Evolutionary conservation across 306 rosid genomes (phyloP).

Genomic region (Sindora glabra): DNA sequence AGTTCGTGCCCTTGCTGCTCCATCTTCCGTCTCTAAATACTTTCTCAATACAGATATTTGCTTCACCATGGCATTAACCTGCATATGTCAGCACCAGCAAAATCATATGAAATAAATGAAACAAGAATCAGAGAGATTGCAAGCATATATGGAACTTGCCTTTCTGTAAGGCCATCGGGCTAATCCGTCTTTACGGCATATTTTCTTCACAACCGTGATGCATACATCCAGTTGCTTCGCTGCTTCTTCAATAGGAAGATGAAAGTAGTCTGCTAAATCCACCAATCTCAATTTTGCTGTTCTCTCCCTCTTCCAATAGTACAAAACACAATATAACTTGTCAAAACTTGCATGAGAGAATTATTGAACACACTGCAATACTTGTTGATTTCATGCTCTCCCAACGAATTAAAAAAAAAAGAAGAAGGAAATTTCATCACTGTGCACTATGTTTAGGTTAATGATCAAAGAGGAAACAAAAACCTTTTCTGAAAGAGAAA

Average conservation of each 20-base stretch:
- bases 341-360: neutral
- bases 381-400: too few species aligned
- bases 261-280: constrained; percentile 39
- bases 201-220: constrained; percentile 58
- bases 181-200: constrained; percentile 48
- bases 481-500: constrained; percentile 45
- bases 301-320: constrained; percentile 51
- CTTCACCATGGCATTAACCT: constrained; percentile 43
- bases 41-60: constrained; percentile 21
- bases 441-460: too few species aligned
- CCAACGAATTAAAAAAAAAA: neutral
- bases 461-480: neutral
- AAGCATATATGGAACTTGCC: too few species aligned
- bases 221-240: constrained; percentile 36
- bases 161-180: constrained; percentile 78
- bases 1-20: constrained; percentile 22
- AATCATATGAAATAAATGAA: neutral
- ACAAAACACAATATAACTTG: neutral
- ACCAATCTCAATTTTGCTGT: constrained; percentile 33
- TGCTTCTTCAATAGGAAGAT: constrained; percentile 52
- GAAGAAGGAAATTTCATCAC: neutral
- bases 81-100: neutral
- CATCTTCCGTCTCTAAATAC: constrained; percentile 5
- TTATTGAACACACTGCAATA: too few species aligned
- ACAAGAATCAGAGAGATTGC: neutral